Conservation (phyloP, 1,139 yeast species). For the Saccharomyces pastorianus region DNA sequence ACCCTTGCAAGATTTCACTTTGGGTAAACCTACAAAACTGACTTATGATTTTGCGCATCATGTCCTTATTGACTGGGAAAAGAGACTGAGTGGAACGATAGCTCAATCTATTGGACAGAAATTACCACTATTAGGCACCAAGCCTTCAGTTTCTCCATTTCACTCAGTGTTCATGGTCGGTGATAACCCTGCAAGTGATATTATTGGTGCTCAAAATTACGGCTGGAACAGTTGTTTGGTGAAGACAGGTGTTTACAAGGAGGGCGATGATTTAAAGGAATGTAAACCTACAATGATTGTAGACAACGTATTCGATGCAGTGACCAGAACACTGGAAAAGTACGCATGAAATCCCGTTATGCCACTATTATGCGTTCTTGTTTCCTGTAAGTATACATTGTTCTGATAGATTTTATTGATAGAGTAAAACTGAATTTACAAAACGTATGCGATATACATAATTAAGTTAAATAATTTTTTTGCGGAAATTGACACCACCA, state of each 20-base stretch:
- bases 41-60: conserved; percentile 83
- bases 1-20: conserved; percentile 46
- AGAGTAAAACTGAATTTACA: neutral
- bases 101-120: conserved; percentile 15
- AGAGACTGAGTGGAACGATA: conserved; percentile 28
- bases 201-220: conserved; percentile 73
- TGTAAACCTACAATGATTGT: conserved; percentile 35
- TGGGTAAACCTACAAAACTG: conserved; percentile 78
- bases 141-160: conserved; percentile 31
- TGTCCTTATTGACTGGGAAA: conserved; percentile 54
- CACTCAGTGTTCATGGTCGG: conserved; percentile 82
- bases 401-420: neutral
- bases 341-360: neutral
- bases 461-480: neutral
- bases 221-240: conserved; percentile 88
- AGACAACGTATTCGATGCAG: conserved; percentile 34
- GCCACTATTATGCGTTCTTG: too few relatives aligned
- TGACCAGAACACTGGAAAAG: conserved; percentile 25
- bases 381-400: too few relatives aligned
- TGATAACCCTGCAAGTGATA: conserved; percentile 90
- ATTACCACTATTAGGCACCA: conserved; percentile 22
- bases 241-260: conserved; percentile 78
- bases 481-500: neutral
- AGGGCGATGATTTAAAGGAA: conserved; percentile 44
- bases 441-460: neutral